Base-by-base conservation (phyloP, 805 yeast genomes). In the Nakazawaea holstii region DNA sequence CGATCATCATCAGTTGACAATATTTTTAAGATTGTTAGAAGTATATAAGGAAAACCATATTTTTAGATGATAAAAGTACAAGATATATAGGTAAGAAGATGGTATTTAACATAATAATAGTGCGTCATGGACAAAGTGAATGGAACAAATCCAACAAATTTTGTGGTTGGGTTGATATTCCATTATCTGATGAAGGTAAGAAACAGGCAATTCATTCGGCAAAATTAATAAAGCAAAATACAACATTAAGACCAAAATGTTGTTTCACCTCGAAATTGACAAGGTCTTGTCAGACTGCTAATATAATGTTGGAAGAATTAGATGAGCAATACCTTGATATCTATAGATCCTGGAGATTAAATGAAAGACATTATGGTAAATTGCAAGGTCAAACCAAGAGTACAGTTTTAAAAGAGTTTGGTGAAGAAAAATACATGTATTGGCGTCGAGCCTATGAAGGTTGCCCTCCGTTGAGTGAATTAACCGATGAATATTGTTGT, bases 81-180 rank as follows among this genome's bases (percentile, higher is more conserved):
- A 20, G 5, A 35, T 30, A 30, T 4, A 30, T 30, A 3, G n/a
- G 6, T 11, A 30, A 17, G 27, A 17, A 17, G 10, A 24, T 17
- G 28, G 5, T 7, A 27, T 48, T 57, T 33, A 74, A 73, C 54
- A 65, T 82, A 51, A 69, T 82, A 45, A 67, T 86, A 50, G 74
- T 86, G 46, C 79, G 95, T 66, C 95, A 87, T 71, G 95, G 95
- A 4, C 87, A 87, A 63, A 82, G 90, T 59, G 82, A 80, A 59
- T 80, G 88, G 80, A 87, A 87, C 62, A 80, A 83, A 61, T 77
- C 77, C 59, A 80, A 84, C 65, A 71, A 79, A 53, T 87, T 87
- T 67, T 85, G 94, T 63, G 95, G 95, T 15, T 87, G 95, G 95
- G 80, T 84, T 29, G 92, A 87, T 66, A 83, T 85, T 31, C 72